Evolutionary conservation across 441 rosid species (phyloP), one percentile per base, ranked within the genome.

Genomic region (Pelargonium australe): DNA sequence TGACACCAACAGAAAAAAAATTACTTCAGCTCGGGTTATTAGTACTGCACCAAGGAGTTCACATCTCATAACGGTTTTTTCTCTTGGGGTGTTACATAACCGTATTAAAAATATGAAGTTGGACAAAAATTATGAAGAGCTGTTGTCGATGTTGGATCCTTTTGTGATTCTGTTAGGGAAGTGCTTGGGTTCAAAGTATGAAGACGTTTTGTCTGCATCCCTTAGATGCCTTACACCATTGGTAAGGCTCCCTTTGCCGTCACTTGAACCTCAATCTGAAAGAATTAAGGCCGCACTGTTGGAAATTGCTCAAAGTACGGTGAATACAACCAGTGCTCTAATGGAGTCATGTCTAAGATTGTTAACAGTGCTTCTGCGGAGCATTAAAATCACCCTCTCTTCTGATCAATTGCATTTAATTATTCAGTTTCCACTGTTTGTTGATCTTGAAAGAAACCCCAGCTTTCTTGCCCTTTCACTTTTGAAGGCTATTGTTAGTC

Each of bases 181-280:
- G 65, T 90, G 95, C 84, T 80, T 95, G 93, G 81, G 85, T 81
- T 89, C 97, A 10, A 89, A 87, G 76, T 90, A 89, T 75, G 96
- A 92, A 83, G 89, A 89, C 76, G 75, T 92, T 72, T 78, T 95
- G 57, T 84, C 95, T 17, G 80, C 87, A 58, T 84, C 94, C 57
- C 85, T 95, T 65, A 85, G 85, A 80, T 92, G 99, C 72, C 89
- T 95, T 76, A 78, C 87, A 74, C 82, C 81, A 71, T 76, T 92
- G 70, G 76, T 92, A 70, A 82, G 95, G 80, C 77, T 92, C 73
- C 91, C 91, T 13, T 85, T 92, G 75, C 97, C 93, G 43, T 86
- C 96, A 58, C 89, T 95, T 68, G 82, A 80, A 58, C 78, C 87
- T 20, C 85, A 85, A 78, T 89, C 95, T 72, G 98, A 90, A 73